phyloP scores from a whole-genome alignment of 2,329 filamentous ascomycete species.

The Phialophora macrospora region DNA sequence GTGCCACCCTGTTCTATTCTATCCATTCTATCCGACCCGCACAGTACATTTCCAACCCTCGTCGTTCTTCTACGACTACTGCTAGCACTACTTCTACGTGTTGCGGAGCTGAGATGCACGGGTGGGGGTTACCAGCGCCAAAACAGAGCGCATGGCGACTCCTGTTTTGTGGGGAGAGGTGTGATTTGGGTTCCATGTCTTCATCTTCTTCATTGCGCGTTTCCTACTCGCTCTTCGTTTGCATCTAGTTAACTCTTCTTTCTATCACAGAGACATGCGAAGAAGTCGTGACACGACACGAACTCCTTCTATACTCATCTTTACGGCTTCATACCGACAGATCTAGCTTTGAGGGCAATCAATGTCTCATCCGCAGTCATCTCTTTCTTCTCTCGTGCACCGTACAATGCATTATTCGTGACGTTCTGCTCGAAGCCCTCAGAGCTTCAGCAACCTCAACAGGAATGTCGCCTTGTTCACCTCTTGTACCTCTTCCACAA shows the following conservation, averaged over 20 bases:
- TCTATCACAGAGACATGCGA: slow-evolving; percentile 56
- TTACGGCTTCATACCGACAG: slow-evolving; percentile 5
- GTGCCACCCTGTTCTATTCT: not conserved
- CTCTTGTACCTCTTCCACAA: slow-evolving; percentile 83
- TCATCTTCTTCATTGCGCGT: too few relatives aligned
- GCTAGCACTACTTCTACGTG: too few relatives aligned
- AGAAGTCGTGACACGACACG: slow-evolving; percentile 49
- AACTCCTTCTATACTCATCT: not conserved
- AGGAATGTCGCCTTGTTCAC: slow-evolving; percentile 81
- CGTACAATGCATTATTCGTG: not conserved
- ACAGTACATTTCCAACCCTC: too few relatives aligned
- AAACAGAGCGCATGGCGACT: too few relatives aligned
- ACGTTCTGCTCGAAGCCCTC: slow-evolving; percentile 33
- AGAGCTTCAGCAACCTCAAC: slow-evolving; percentile 76
- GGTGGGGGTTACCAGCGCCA: too few relatives aligned
- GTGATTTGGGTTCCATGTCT: not conserved
- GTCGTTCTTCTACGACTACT: too few relatives aligned
- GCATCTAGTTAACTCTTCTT: slow-evolving; percentile 22
- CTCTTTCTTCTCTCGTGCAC: not conserved
- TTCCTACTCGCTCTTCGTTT: slow-evolving; percentile 1
- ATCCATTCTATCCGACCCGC: too few relatives aligned
- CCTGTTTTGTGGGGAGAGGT: too few relatives aligned
- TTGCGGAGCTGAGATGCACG: too few relatives aligned
- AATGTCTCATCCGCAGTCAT: not conserved
- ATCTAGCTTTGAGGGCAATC: not conserved